Percentiles rank a stretch among this genome's conserved stretches.
phyloP scores from a whole-genome alignment of 140 eudicot genomes.

The Anethum foeniculum region DNA sequence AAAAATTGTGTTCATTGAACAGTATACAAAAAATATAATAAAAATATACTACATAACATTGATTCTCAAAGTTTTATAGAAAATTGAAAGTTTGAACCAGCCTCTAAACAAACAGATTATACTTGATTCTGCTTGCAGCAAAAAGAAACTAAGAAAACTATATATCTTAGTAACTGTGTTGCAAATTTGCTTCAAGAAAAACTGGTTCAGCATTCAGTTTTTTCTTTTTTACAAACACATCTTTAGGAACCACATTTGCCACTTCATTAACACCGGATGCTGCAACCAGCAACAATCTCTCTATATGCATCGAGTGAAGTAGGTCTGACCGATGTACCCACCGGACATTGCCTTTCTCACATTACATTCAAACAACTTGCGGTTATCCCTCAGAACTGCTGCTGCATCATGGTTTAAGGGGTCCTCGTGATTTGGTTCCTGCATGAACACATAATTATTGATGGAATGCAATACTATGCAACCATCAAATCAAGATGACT shows the following conservation, averaged over 20 bases:
- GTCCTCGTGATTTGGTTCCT: conserved; percentile 76
- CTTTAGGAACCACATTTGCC: neutral
- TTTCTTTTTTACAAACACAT: neutral
- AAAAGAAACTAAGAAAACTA: neutral
- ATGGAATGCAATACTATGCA: neutral
- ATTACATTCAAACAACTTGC: conserved; percentile 35
- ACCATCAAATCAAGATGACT: neutral
- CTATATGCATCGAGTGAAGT: conserved; percentile 39
- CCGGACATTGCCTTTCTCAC: conserved; percentile 57
- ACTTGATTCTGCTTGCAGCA: neutral
- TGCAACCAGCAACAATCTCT: neutral
- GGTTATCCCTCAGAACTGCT: conserved; percentile 58
- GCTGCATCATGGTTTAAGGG: conserved; percentile 75
- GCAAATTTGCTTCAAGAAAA: neutral
- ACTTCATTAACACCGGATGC: neutral
- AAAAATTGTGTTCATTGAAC: no score
- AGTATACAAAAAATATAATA: no score
- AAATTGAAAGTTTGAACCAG: neutral
- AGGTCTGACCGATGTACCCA: conserved; percentile 45
- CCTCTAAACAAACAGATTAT: neutral
- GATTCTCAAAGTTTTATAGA: no score
- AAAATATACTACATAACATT: no score
- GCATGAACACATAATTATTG: conserved; percentile 14
- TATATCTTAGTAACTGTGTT: no score
- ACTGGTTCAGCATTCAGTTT: neutral